Evolutionary conservation across 257 asterid genomes (phyloP), one percentile per base, ranked within the genome.

Genomic region (Solanum microdontum): DNA sequence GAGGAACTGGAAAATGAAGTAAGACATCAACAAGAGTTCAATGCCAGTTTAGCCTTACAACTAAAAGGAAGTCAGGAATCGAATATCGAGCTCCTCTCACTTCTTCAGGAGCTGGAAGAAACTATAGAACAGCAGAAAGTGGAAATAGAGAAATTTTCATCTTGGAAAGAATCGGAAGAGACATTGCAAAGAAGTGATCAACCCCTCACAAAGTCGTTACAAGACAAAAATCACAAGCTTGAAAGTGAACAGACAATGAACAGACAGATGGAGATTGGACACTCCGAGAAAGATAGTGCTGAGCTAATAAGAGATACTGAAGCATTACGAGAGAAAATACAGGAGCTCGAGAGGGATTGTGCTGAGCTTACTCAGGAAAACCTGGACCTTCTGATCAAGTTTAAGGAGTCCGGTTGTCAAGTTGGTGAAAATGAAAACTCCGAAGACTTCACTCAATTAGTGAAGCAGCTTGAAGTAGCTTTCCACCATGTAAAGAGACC

Each of bases 51-150:
- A 87, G 90, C 94, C 82, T 92, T 91, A 73, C 99, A 96, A 28
- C 90, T 96, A 43, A 91, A 90, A 80, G 92, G 90, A 87, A 94
- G 94, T 88, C 99, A 96, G 91, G 99, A 96, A 82, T 96, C 99
- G 6, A 96, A 96, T 86, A 72, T 94, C 66, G 94, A 95, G 91
- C 98, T 96, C 34, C 92, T 96, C 92, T 87, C 93, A 32, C 94
- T 96, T 89, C 98, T 96, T 89, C 99, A 94, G 87, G 99, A 95
- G 92, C 93, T 96, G 6, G 98, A 96, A 87, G 94, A 93, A 88
- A 94, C 94, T 10, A 91, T 94, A 79, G 97, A 95, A 86, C 93
- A 90, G 62, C 99, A 96, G 92, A 96, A 90, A 84, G 43, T 51
- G n/a, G 98, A 96, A 87, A 94, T 96, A 74, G 94, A 94, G 88